Conservation (phyloP, 352 stramenopile genomes). For the Phytopythium chamaehyphon region DNA sequence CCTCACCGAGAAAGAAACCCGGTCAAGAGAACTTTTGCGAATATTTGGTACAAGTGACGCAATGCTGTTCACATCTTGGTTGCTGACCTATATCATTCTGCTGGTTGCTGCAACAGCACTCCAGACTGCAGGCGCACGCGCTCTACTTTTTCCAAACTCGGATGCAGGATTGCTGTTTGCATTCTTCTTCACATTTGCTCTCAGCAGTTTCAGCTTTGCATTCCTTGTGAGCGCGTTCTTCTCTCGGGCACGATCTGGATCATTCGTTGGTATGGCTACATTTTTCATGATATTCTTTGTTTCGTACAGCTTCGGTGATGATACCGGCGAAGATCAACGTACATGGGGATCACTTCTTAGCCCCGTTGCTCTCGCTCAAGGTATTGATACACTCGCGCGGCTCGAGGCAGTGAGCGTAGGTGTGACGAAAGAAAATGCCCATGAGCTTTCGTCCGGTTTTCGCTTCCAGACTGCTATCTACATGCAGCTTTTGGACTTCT, state of each 20-base stretch:
- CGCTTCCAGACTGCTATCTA: constrained; percentile 53
- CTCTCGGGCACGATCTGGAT: constrained; percentile 42
- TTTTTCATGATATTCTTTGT: constrained; percentile 84
- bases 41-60: constrained; percentile 88
- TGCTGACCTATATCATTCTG: constrained; percentile 77
- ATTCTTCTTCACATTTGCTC: constrained; percentile 76
- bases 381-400: constrained; percentile 53
- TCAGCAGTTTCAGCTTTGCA: constrained; percentile 72
- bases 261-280: constrained; percentile 64
- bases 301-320: constrained; percentile 68
- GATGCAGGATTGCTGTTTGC: constrained; percentile 34
- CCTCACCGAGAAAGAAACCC: constrained; percentile 91
- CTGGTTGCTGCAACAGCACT: constrained; percentile 42
- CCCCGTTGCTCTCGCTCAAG: constrained; percentile 70
- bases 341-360: constrained; percentile 45
- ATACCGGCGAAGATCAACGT: constrained; percentile 24
- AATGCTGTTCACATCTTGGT: constrained; percentile 48
- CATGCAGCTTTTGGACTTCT: constrained; percentile 88
- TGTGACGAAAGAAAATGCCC: constrained; percentile 29
- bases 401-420: constrained; percentile 52
- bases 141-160: constrained; percentile 48
- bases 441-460: constrained; percentile 40
- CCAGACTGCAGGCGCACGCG: constrained; percentile 29
- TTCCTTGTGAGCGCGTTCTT: constrained; percentile 76
- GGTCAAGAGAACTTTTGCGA: constrained; percentile 87